These are phyloP conservation scores for Fusarium odoratissimum DNA, from an alignment of 2,329 filamentous ascomycete genomes.

Conservation along the genomic window DNA sequence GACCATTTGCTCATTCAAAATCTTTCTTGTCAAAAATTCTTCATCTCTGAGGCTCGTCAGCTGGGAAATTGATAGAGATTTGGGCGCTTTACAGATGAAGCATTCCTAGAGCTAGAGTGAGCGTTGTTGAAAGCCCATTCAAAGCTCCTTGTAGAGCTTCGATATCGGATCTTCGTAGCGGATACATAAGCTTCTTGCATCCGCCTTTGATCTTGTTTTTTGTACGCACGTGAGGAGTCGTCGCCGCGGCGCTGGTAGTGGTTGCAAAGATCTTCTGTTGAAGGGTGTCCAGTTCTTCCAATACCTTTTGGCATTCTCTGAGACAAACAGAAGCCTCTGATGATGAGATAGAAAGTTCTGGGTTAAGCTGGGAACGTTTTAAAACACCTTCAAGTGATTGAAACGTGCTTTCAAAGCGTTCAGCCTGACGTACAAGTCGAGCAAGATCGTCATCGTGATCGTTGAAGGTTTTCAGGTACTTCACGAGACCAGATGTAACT, in stretches of 20 bases:
- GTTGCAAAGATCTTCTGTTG: background rate
- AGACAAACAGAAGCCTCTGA: accelerated
- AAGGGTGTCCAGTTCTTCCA: background rate
- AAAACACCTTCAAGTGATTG: accelerated
- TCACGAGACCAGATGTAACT: background rate
- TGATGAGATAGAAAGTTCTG: background rate
- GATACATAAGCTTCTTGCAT: accelerated
- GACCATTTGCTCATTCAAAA: background rate
- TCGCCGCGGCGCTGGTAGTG: accelerated
- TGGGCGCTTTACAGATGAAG: background rate
- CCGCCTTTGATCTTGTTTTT: background rate
- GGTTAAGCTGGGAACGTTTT: accelerated
- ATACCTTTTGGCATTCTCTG: background rate
- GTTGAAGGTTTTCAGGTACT: background rate
- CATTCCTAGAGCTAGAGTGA: background rate
- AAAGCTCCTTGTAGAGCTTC: accelerated
- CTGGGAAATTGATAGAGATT: accelerated
- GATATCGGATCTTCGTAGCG: background rate
- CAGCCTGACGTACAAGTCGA: background rate
- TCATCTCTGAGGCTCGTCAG: accelerated
- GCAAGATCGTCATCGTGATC: background rate
- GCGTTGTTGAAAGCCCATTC: background rate
- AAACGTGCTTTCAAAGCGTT: accelerated
- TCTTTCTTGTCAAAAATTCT: background rate
- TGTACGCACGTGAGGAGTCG: accelerated